phyloP scores from a whole-genome alignment of 306 rosid genomes.

The Lathyrus sativus region DNA sequence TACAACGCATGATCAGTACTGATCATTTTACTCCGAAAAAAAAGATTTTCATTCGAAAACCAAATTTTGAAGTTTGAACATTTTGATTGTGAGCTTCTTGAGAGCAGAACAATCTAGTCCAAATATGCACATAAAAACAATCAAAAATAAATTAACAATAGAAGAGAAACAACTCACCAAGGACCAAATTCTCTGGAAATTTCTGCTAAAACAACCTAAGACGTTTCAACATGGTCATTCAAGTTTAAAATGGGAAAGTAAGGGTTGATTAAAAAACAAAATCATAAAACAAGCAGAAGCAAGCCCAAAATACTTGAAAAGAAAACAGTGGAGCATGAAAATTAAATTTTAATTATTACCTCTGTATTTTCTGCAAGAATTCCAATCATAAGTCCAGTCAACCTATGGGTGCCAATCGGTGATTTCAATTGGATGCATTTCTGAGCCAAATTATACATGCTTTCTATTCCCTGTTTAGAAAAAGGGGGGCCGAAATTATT shows the following conservation, averaged over 20 bases:
- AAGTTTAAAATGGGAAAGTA: conserved; percentile 28
- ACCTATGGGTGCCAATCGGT: conserved; percentile 51
- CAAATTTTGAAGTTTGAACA: conserved; percentile 8
- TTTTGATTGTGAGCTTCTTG: conserved; percentile 13
- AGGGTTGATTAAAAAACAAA: conserved; percentile 19
- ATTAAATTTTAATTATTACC: conserved; percentile 47
- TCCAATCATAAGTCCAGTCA: conserved; percentile 72
- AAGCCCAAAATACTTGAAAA: conserved; percentile 6
- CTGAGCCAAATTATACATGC: conserved; percentile 78
- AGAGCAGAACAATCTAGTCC: conserved; percentile 25
- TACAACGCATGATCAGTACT: background rate
- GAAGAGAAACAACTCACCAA: conserved; percentile 66
- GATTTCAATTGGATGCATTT: conserved; percentile 83
- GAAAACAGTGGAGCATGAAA: background rate
- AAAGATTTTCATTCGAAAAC: conserved; percentile 5
- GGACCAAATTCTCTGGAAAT: conserved; percentile 92
- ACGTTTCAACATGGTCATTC: conserved; percentile 40
- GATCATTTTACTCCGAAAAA: background rate
- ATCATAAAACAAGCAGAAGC: conserved; percentile 6
- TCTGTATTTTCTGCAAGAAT: conserved; percentile 89
- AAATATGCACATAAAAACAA: background rate
- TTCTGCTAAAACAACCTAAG: conserved; percentile 92
- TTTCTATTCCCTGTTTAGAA: conserved; percentile 77
- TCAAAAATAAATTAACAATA: conserved; percentile 5
- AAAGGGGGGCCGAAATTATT: conserved; percentile 21